Evolutionary conservation across 148 eudicot genomes (phyloP), one percentile per base, ranked within the genome.

Genomic region (Fagopyrum esculentum): DNA sequence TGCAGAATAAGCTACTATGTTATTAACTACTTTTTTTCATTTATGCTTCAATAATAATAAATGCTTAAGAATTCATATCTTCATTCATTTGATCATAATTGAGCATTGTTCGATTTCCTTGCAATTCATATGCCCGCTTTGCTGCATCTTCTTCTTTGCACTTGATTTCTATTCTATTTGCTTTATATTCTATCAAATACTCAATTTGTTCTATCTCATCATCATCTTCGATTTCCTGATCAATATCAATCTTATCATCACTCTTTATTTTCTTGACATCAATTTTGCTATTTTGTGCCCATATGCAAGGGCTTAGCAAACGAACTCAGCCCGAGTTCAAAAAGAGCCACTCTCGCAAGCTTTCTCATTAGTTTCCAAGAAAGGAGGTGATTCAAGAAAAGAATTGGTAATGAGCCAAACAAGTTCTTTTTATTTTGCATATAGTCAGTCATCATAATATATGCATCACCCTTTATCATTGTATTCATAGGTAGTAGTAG

Each of bases 311-410:
- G 26, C 47, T 86, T 19, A 76, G 52, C 44, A 63, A 83, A 63
- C 81, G 81, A 26, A 77, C 76, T 43, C 78, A 79, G 49, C 76
- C 83, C 5, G 84, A 83, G 75, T 61, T 85, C 66, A 82, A 85
- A 73, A 88, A 79, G 79, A 77, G 84, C 46, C 92, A 92, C 77
- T 89, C 90, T 43, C 89, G 97, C 71, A 88, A 83, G 78, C 89
- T 88, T 73, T 92, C 97, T 51, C 88, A 90, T 52, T 88, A 80
- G 85, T 45, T 11, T 57, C 1, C 22, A 6, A 57, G 63, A 29
- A 57, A 19, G 9, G 26, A 6, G 63, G 29, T 57, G 11, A 9
- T 49, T 35, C 40, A 15, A 52, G 57, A 15, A 52, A 52, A 52
- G n/a, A 52, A 6, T 15, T 52, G 57, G 4, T 52, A 12, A 64